These are phyloP conservation scores for Boletus edulis DNA, from an alignment of 768 basidiomycete species.

Conservation along the genomic window DNA sequence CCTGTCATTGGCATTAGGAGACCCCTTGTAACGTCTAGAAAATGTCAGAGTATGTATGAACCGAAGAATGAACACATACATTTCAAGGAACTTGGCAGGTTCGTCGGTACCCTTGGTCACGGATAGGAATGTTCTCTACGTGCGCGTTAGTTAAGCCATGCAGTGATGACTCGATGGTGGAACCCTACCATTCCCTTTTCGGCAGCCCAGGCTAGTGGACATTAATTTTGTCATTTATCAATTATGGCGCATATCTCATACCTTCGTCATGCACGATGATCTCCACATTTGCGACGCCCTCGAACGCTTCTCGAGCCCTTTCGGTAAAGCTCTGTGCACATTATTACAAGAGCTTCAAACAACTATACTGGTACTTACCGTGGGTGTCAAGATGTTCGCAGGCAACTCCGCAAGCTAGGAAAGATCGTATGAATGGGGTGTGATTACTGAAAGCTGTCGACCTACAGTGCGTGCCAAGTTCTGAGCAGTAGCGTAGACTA, in stretches of 20 bases:
- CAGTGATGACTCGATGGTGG: neutral
- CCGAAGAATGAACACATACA: slow-evolving; percentile 41
- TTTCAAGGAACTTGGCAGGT: slow-evolving; percentile 85
- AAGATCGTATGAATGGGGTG: neutral
- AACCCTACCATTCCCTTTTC: slow-evolving; percentile 74
- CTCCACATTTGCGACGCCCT: slow-evolving; percentile 63
- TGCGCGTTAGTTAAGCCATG: neutral
- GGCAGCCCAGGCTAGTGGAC: slow-evolving; percentile 66
- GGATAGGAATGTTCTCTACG: slow-evolving; percentile 78
- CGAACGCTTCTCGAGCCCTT: slow-evolving; percentile 65
- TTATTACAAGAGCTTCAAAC: neutral
- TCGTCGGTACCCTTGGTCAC: slow-evolving; percentile 80
- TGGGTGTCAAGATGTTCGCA: slow-evolving; percentile 84
- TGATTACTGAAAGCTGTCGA: neutral
- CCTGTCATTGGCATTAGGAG: slow-evolving; percentile 46
- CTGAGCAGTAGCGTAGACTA: slow-evolving; percentile 72
- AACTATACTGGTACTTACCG: slow-evolving; percentile 39
- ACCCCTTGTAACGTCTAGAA: slow-evolving; percentile 79
- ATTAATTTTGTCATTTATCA: neutral
- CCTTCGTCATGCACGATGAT: slow-evolving; percentile 74
- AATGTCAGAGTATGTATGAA: neutral
- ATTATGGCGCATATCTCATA: slow-evolving; percentile 24
- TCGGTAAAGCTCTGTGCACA: slow-evolving; percentile 61
- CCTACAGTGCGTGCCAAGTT: slow-evolving; percentile 76
- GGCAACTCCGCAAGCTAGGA: slow-evolving; percentile 78